Percentiles rank a stretch among this genome's conserved stretches.
phyloP scores from a whole-genome alignment of 179 eudicot species.

The Beta macrorhiza region DNA sequence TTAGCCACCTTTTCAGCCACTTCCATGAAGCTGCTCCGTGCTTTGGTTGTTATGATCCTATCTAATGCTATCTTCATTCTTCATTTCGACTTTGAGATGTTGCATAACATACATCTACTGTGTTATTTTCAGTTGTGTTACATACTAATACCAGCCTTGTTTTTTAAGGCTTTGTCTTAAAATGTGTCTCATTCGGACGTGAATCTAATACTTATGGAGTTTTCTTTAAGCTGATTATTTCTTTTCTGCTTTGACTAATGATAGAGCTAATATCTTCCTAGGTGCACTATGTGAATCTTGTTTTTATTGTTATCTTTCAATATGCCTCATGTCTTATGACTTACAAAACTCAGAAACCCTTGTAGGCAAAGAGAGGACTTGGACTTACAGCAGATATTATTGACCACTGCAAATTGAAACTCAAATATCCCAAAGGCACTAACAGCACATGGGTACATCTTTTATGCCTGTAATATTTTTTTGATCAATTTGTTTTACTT shows the following conservation, averaged over 20 bases:
- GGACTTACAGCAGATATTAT: conserved; percentile 86
- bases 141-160: background rate
- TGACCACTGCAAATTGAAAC: conserved; percentile 89
- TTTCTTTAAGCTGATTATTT: background rate
- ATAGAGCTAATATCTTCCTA: no score
- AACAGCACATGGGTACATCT: conserved; percentile 87
- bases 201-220: background rate
- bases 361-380: conserved; percentile 90
- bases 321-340: conserved; percentile 8
- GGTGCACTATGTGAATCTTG: conserved; percentile 4
- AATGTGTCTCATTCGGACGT: background rate
- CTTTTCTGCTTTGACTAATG: background rate
- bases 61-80: background rate
- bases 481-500: conserved; percentile 1
- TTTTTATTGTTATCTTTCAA: background rate
- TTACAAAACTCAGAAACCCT: conserved; percentile 18
- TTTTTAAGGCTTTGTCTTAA: background rate
- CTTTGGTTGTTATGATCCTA: background rate
- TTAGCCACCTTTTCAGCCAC: background rate
- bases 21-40: background rate
- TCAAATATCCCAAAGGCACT: conserved; percentile 86
- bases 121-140: background rate
- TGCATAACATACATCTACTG: background rate
- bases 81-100: background rate
- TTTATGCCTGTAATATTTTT: conserved; percentile 5